Conservation (phyloP, 2,329 filamentous ascomycete genomes). For the Pseudogymnoascus sp. region DNA sequence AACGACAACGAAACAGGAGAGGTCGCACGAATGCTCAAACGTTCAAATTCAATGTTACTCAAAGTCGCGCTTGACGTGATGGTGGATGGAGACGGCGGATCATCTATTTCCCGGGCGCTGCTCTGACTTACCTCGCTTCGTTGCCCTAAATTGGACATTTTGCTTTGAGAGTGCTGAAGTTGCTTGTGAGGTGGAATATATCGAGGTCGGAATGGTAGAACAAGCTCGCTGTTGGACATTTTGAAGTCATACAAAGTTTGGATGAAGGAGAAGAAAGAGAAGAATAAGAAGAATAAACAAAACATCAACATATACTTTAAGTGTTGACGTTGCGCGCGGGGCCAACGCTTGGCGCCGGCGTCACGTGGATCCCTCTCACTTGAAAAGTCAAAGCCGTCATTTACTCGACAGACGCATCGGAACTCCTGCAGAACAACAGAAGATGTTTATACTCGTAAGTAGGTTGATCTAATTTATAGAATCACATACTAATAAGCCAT, state of each 20-base stretch:
- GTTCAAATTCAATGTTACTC: neutral
- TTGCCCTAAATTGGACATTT: neutral
- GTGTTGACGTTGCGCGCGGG: neutral
- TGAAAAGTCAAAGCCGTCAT: neutral
- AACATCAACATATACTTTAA: neutral
- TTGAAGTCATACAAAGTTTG: neutral
- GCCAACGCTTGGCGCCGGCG: neutral
- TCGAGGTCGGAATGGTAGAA: neutral
- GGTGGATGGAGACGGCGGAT: neutral
- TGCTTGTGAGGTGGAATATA: neutral
- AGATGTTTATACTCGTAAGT: conserved; percentile 45
- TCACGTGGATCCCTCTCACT: neutral
- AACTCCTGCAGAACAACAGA: conserved; percentile 5
- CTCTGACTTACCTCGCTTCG: neutral
- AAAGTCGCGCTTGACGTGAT: neutral
- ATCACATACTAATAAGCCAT: conserved; percentile 13
- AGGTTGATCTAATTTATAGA: neutral
- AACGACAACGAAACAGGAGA: conserved; percentile 1
- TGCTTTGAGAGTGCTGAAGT: neutral
- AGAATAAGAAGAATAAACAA: neutral
- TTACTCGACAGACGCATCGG: neutral
- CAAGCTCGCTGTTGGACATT: neutral
- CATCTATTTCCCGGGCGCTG: neutral
- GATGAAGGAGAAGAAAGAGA: neutral
- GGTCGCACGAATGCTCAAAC: neutral